These are phyloP conservation scores for Quercus ilex DNA, from an alignment of 306 rosid genomes.

Conservation along the genomic window DNA sequence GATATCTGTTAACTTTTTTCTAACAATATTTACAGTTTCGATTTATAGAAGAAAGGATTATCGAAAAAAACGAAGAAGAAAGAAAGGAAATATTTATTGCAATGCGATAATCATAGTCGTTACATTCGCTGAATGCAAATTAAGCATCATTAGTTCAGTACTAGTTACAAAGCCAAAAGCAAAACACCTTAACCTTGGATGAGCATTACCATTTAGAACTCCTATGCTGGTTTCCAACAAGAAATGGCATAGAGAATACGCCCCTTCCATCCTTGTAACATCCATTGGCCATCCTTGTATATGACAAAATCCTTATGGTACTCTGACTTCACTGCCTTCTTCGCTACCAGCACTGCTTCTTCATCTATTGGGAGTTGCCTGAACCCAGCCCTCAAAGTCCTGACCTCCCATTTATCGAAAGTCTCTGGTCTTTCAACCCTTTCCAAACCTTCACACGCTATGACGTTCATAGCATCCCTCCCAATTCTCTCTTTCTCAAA, in stretches of 20 bases:
- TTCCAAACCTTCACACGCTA: background rate
- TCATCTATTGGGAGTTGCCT: background rate
- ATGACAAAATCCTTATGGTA: background rate
- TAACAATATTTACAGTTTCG: too few relatives aligned
- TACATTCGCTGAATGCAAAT: background rate
- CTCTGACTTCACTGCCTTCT: background rate
- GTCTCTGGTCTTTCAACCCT: background rate
- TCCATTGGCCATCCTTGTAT: background rate
- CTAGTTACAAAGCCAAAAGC: too few relatives aligned
- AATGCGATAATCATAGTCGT: background rate
- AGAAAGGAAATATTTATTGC: background rate
- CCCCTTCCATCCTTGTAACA: slow-evolving; percentile 1
- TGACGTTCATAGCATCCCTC: background rate
- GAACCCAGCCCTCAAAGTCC: background rate
- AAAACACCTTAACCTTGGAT: background rate
- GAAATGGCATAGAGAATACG: background rate
- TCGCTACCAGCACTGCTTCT: background rate
- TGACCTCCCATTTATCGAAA: background rate
- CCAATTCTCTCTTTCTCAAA: background rate
- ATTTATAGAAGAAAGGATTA: too few relatives aligned
- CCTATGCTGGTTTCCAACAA: background rate
- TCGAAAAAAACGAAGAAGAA: too few relatives aligned
- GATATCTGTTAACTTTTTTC: too few relatives aligned
- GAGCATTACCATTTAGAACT: background rate
- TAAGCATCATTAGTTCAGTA: background rate